Conservation (phyloP, 306 rosid genomes). For the Acacia crassicarpa region DNA sequence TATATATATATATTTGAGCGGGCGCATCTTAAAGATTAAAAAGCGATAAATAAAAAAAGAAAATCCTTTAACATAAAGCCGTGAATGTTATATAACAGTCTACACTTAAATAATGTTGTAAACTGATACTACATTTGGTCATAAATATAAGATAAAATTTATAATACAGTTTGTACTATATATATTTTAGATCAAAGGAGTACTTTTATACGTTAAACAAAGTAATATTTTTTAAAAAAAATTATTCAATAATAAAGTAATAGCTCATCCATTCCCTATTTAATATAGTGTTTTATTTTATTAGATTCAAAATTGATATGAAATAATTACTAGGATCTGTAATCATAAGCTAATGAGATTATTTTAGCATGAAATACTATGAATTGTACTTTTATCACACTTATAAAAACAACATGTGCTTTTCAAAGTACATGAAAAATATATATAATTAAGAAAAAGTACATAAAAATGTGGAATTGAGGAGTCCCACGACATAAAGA, state of each 20-base stretch:
- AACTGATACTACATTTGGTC: not conserved
- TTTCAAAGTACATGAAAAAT: not conserved
- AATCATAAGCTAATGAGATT: not conserved
- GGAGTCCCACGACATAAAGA: not conserved
- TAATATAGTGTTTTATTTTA: too few species aligned
- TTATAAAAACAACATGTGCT: not conserved
- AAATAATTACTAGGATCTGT: not conserved
- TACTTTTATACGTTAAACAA: too few species aligned
- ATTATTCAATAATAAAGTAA: not conserved
- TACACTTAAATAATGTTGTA: too few species aligned
- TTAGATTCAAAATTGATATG: not conserved
- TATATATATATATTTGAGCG: not conserved
- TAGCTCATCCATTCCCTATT: not conserved
- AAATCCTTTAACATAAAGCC: not conserved
- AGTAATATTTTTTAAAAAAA: too few species aligned
- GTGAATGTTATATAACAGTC: not conserved
- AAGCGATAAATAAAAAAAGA: too few species aligned
- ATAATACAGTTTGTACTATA: too few species aligned
- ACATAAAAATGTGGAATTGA: not conserved
- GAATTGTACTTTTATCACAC: not conserved
- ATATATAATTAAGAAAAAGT: not conserved
- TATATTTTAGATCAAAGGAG: too few species aligned
- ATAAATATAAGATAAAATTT: too few species aligned
- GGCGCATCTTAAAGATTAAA: not conserved
- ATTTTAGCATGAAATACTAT: not conserved